phyloP scores from a whole-genome alignment of 1,284 basidiomycete species.

The Microbotryum lychnidis-dioicae region DNA sequence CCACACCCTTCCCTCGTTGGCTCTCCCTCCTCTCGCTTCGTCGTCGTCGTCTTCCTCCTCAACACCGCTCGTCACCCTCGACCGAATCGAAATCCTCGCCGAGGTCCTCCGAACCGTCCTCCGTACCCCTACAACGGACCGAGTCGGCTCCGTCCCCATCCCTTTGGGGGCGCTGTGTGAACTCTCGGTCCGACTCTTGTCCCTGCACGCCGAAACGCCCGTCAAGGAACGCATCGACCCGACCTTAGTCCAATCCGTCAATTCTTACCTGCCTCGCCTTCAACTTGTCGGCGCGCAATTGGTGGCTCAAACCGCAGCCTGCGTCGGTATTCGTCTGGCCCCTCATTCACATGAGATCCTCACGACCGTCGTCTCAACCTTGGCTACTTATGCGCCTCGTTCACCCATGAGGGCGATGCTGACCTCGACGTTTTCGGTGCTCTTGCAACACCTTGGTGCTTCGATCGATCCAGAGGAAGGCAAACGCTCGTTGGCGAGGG shows the following conservation, averaged over 20 bases:
- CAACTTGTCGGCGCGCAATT: conserved; percentile 20
- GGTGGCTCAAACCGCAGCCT: conserved; percentile 16
- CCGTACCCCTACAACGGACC: conserved; percentile 27
- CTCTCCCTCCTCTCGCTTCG: conserved; percentile 13
- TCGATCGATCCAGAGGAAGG: conserved; percentile 25
- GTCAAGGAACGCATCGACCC: conserved; percentile 22
- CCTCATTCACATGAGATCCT: conserved; percentile 3
- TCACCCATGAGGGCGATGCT: conserved; percentile 26
- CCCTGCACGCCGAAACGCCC: conserved; percentile 7
- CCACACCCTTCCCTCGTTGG: conserved; percentile 16
- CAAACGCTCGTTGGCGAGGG: conserved; percentile 20
- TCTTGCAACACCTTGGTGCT: conserved; percentile 13
- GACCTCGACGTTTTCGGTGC: conserved; percentile 12
- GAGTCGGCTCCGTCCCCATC: conserved; percentile 16
- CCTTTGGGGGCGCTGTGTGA: conserved; percentile 25
- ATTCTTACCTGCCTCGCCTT: conserved; percentile 13
- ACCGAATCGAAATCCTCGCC: conserved; percentile 68
- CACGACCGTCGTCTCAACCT: conserved; percentile 7
- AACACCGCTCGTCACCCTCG: conserved; percentile 2
- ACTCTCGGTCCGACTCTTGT: conserved; percentile 14
- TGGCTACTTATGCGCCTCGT: conserved; percentile 6
- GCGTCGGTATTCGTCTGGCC: conserved; percentile 2
- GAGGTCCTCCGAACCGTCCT: conserved; percentile 64
- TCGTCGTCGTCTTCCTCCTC: not conserved
- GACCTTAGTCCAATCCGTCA: not conserved